A percentile compares a stretch with the other conserved stretches of the same genome.
Conservation (phyloP, 2,329 filamentous ascomycete genomes). For the Aspergillus novoparasiticus region DNA sequence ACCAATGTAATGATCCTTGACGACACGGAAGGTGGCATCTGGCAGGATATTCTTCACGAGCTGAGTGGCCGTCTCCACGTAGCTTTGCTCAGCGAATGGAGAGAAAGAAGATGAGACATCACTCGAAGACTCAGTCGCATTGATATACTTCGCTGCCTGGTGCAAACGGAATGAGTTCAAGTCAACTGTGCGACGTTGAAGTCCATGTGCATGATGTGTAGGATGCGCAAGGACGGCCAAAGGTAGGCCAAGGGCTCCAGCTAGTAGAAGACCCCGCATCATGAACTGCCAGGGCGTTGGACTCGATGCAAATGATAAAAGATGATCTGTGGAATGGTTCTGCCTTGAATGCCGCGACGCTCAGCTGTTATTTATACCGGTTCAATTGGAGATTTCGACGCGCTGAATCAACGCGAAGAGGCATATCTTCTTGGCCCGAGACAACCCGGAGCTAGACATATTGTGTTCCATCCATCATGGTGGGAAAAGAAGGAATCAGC, state of each 20-base stretch:
- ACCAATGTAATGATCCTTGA: slow-evolving; percentile 20
- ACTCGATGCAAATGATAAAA: not conserved
- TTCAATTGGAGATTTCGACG: not conserved
- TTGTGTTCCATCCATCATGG: not conserved
- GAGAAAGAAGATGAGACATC: not conserved
- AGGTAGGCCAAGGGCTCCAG: slow-evolving; percentile 11
- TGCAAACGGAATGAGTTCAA: slow-evolving; percentile 11
- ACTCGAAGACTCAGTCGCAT: not conserved
- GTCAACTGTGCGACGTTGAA: slow-evolving; percentile 11
- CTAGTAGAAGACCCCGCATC: slow-evolving; percentile 12
- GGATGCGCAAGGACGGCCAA: slow-evolving; percentile 9
- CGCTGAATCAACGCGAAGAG: not conserved
- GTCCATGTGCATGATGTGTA: not conserved
- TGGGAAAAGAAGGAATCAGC: not conserved
- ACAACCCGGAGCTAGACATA: not conserved
- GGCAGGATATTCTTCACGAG: slow-evolving; percentile 10
- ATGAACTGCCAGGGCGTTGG: not conserved
- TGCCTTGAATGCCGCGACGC: not conserved
- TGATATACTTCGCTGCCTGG: slow-evolving; percentile 5
- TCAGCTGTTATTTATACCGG: not conserved
- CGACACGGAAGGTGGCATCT: slow-evolving; percentile 12
- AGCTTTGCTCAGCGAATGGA: slow-evolving; percentile 5
- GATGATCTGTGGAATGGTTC: not conserved
- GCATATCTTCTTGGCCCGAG: not conserved
- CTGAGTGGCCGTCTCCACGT: slow-evolving; percentile 11